phyloP scores from a whole-genome alignment of 768 basidiomycete species.

The Tylopilus sp. region DNA sequence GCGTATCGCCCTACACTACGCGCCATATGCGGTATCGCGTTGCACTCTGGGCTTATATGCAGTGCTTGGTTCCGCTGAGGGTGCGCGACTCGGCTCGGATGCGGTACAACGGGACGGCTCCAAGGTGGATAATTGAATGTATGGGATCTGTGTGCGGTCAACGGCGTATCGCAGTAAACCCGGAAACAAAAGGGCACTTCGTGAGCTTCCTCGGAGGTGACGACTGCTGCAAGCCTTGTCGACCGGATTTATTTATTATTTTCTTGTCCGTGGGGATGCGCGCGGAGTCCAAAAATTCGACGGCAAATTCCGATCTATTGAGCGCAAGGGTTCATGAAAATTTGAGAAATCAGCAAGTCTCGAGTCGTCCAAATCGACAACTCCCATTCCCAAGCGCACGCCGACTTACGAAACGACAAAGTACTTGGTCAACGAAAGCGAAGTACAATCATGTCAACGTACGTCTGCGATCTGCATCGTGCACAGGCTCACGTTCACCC shows the following conservation, averaged over 20 bases:
- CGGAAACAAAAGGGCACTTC: neutral
- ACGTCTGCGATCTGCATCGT: conserved; percentile 13
- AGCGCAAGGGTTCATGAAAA: conserved; percentile 14
- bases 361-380: neutral
- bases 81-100: neutral
- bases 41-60: neutral
- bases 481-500: neutral
- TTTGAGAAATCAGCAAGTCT: conserved; percentile 9
- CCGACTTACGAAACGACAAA: conserved; percentile 30
- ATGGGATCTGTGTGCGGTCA: no score
- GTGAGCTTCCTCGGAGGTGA: no score
- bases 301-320: conserved; percentile 20
- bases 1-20: no score
- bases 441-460: conserved; percentile 48
- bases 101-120: neutral
- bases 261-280: neutral
- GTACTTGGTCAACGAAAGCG: conserved; percentile 36
- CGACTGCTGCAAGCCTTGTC: no score
- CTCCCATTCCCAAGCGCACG: conserved; percentile 27
- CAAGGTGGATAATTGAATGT: neutral
- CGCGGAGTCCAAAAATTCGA: conserved; percentile 17
- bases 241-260: neutral
- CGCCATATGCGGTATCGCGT: neutral
- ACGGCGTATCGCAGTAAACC: neutral
- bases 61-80: neutral